Conservation (phyloP, 108 stramenopile species). For the Aurantiochytrium sp. region DNA sequence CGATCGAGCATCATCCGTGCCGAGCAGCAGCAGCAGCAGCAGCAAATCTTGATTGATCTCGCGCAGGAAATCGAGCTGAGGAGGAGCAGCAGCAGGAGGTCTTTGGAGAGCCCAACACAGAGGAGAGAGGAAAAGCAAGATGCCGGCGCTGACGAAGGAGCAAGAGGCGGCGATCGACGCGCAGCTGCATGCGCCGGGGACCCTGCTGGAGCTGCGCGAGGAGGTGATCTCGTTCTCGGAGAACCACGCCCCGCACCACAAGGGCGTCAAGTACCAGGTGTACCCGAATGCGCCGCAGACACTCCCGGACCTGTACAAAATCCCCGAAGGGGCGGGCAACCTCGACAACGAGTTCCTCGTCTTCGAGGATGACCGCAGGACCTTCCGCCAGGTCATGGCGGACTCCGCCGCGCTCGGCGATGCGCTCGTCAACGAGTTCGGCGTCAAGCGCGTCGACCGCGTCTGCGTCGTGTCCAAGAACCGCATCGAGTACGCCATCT, state of each 20-base stretch:
- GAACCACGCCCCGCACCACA: background rate
- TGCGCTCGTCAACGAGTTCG: background rate
- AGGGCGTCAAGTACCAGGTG: constrained; percentile 15
- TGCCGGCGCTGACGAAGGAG: background rate
- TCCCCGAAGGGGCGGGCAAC: background rate
- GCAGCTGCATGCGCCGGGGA: background rate
- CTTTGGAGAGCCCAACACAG: too few species aligned
- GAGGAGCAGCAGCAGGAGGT: too few species aligned
- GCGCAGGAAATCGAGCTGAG: too few species aligned
- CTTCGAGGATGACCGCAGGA: background rate
- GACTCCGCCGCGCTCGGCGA: background rate
- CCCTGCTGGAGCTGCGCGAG: background rate
- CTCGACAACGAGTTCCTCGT: background rate
- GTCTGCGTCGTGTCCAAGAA: background rate
- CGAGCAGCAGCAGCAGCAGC: too few species aligned
- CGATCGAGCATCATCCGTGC: too few species aligned
- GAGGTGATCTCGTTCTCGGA: background rate
- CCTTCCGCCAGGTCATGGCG: background rate
- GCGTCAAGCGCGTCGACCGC: background rate
- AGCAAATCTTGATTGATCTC: too few species aligned
- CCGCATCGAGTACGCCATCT: background rate
- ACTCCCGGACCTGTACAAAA: background rate
- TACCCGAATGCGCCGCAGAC: background rate
- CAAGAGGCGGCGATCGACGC: background rate
- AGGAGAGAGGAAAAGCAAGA: background rate